Conservation (phyloP, 306 rosid species). For the Cucumis melo region DNA sequence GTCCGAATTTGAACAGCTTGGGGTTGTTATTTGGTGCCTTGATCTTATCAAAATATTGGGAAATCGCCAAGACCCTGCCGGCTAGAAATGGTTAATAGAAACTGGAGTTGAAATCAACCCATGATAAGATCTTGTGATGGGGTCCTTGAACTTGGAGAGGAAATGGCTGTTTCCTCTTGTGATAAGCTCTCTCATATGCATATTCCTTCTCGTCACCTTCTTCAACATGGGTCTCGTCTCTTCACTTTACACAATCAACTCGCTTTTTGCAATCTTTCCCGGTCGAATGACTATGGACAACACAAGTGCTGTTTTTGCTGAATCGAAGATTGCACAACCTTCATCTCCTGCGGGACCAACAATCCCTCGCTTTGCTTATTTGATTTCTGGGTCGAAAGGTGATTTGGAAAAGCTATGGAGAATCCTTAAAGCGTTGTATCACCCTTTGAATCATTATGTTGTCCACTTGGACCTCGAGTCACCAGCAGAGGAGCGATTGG, state of each 20-base stretch:
- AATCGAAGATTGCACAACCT: slow-evolving; percentile 25
- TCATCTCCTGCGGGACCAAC: slow-evolving; percentile 30
- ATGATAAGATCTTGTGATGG: slow-evolving; percentile 29
- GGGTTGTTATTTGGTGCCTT: slow-evolving; percentile 3
- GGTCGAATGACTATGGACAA: slow-evolving; percentile 24
- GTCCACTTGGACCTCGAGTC: slow-evolving; percentile 88
- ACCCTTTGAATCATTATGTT: slow-evolving; percentile 81
- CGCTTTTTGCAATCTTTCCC: slow-evolving; percentile 59
- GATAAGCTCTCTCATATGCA: slow-evolving; percentile 41
- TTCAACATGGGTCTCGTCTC: slow-evolving; percentile 62
- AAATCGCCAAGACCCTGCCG: neutral
- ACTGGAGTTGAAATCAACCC: neutral
- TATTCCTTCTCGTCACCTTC: slow-evolving; percentile 54
- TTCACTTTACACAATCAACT: slow-evolving; percentile 52
- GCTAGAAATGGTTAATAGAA: neutral
- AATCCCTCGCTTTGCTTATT: slow-evolving; percentile 73
- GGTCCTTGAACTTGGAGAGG: slow-evolving; percentile 53
- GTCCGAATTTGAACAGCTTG: neutral
- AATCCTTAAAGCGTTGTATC: slow-evolving; percentile 69
- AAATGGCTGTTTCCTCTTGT: slow-evolving; percentile 75
- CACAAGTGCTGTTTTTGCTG: slow-evolving; percentile 26
- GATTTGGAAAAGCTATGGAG: slow-evolving; percentile 95
- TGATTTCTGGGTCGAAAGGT: slow-evolving; percentile 88
- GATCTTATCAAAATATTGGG: neutral
- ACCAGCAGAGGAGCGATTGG: slow-evolving; percentile 54